Evolutionary conservation across 2,329 filamentous ascomycete species (phyloP).

Genomic region (Bretziella fagacearum): DNA sequence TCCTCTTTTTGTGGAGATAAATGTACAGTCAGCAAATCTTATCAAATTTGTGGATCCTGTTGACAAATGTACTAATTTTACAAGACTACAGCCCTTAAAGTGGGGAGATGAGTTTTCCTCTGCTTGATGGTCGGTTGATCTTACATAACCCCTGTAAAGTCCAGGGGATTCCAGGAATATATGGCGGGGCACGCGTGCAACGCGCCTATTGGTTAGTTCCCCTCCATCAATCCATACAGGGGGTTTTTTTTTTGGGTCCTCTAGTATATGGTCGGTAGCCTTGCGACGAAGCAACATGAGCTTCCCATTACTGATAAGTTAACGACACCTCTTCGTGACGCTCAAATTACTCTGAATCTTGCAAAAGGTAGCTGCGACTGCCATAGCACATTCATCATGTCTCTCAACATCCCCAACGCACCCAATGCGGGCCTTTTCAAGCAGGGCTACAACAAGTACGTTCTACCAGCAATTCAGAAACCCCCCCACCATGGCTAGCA

Average conservation of each 20-base stretch:
- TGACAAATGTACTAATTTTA: background rate
- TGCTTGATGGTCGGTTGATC: conserved; percentile 6
- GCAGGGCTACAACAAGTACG: conserved; percentile 86
- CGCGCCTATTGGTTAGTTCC: conserved; percentile 14
- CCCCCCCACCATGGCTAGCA: conserved; percentile 11
- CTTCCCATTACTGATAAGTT: conserved; percentile 10
- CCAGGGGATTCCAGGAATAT: conserved; percentile 11
- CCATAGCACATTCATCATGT: conserved; percentile 43
- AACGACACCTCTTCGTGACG: conserved; percentile 11
- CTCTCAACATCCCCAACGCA: conserved; percentile 85
- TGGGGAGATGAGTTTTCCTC: background rate
- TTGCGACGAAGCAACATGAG: conserved; percentile 9
- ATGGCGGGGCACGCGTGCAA: conserved; percentile 15
- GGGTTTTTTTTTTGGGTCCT: conserved; percentile 13
- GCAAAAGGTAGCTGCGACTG: background rate
- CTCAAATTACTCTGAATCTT: background rate
- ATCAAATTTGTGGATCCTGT: background rate
- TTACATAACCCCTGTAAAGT: conserved; percentile 1
- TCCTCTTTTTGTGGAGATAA: conserved; percentile 4
- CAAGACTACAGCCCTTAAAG: background rate
- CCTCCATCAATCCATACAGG: conserved; percentile 13
- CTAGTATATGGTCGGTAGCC: conserved; percentile 14
- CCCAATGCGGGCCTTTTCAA: conserved; percentile 93
- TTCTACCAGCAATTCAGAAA: conserved; percentile 17
- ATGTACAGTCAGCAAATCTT: conserved; percentile 6